Conservation (phyloP, 2,329 filamentous ascomycete genomes). For the Ceratocystis lukuohia region DNA sequence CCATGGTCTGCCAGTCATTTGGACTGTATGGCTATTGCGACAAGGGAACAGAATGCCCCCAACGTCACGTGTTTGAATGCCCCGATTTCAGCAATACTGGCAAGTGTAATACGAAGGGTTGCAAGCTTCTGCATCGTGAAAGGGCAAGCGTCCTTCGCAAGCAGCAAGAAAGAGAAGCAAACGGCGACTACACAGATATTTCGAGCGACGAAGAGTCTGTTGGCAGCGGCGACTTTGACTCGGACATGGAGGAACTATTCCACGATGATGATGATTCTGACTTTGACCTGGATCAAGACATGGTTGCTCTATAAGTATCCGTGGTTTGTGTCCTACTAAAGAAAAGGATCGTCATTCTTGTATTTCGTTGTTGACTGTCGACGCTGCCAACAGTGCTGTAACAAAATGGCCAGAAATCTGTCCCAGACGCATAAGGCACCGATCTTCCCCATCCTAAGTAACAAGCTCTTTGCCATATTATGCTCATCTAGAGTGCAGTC, state of each 20-base stretch:
- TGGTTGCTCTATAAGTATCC: slow-evolving; percentile 19
- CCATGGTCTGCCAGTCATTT: slow-evolving; percentile 72
- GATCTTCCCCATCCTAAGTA: neutral
- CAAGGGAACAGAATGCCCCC: slow-evolving; percentile 60
- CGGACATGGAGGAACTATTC: slow-evolving; percentile 57
- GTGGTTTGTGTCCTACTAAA: neutral
- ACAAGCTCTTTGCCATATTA: neutral
- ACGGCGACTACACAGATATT: slow-evolving; percentile 48
- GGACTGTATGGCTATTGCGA: slow-evolving; percentile 80
- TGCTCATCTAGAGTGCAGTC: neutral
- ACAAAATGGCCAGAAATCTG: neutral
- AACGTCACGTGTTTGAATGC: slow-evolving; percentile 85
- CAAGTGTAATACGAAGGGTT: slow-evolving; percentile 65
- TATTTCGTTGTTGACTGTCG: neutral
- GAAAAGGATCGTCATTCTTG: neutral
- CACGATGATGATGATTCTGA: slow-evolving; percentile 34
- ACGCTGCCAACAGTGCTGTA: neutral
- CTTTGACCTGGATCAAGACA: slow-evolving; percentile 18
- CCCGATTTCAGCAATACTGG: slow-evolving; percentile 90
- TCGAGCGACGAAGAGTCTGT: slow-evolving; percentile 65
- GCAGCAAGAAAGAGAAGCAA: slow-evolving; percentile 35
- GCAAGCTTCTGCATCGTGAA: slow-evolving; percentile 76
- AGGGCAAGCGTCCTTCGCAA: slow-evolving; percentile 68
- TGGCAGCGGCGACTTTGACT: slow-evolving; percentile 67
- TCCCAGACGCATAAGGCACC: neutral